A percentile compares a stretch with the other conserved stretches of the same genome.
Conservation (phyloP, 2,329 filamentous ascomycete genomes). For the Epichloe baconii region DNA sequence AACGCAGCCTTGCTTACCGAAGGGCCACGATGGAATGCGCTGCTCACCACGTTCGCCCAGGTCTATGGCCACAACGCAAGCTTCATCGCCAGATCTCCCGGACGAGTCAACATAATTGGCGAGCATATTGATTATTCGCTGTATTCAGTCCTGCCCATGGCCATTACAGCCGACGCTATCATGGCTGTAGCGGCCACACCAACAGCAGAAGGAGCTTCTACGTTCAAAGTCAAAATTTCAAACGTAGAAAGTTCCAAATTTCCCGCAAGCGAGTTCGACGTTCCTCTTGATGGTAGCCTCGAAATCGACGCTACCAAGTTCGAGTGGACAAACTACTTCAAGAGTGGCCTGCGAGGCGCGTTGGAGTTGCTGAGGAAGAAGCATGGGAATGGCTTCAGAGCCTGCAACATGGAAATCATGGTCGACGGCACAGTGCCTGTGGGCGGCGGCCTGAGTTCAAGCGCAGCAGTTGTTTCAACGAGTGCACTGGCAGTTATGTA, state of each 20-base stretch:
- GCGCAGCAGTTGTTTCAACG: conserved; percentile 84
- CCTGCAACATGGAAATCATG: conserved; percentile 68
- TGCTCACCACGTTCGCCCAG: conserved; percentile 58
- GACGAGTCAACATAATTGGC: conserved; percentile 94
- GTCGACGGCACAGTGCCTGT: conserved; percentile 87
- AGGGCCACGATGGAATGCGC: conserved; percentile 58
- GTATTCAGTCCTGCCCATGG: conserved; percentile 92
- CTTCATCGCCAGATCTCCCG: conserved; percentile 82
- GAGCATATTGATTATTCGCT: conserved; percentile 99
- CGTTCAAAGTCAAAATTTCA: conserved; percentile 60
- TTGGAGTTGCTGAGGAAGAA: conserved; percentile 63
- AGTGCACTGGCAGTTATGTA: conserved; percentile 79
- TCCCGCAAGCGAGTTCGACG: conserved; percentile 57
- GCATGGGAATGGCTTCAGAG: conserved; percentile 45
- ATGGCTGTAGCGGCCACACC: conserved; percentile 58
- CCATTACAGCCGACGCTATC: conserved; percentile 80
- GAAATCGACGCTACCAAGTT: conserved; percentile 74
- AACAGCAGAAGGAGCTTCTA: conserved; percentile 32
- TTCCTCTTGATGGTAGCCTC: conserved; percentile 49
- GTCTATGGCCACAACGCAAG: conserved; percentile 57
- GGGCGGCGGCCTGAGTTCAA: conserved; percentile 84
- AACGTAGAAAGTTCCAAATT: conserved; percentile 72
- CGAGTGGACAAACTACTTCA: conserved; percentile 99
- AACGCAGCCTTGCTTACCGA: conserved; percentile 55
- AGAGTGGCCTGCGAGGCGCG: conserved; percentile 74